Evolutionary conservation across 306 rosid genomes (phyloP).

Genomic region (Prosopis cineraria): DNA sequence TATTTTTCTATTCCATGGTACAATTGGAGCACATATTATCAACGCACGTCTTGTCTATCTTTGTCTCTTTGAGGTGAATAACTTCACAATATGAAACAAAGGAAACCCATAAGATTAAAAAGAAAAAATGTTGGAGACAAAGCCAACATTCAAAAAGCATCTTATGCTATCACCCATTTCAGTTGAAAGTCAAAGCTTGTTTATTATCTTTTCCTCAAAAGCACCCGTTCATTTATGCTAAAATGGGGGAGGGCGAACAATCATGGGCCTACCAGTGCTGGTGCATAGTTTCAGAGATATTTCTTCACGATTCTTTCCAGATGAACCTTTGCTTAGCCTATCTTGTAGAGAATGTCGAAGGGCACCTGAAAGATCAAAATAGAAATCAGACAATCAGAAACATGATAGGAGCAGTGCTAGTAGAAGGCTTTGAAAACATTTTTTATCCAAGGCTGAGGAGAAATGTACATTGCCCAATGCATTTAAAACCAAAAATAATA

Average conservation of each 20-base stretch:
- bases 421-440: not conserved
- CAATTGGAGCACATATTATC: not conserved
- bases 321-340: slow-evolving; percentile 78
- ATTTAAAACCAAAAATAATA: not conserved
- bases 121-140: not conserved
- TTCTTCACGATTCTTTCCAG: slow-evolving; percentile 79
- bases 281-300: slow-evolving; percentile 79
- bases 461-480: not conserved
- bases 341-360: slow-evolving; percentile 92
- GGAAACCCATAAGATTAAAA: not conserved
- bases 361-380: slow-evolving; percentile 56
- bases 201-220: not conserved
- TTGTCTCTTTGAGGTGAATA: not conserved
- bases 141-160: not conserved
- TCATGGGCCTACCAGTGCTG: slow-evolving; percentile 63
- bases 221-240: not conserved
- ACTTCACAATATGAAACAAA: not conserved
- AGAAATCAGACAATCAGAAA: slow-evolving; percentile 19
- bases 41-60: not conserved
- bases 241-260: slow-evolving; percentile 16
- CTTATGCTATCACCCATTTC: not conserved
- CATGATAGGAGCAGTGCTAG: slow-evolving; percentile 8
- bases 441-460: not conserved
- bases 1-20: not conserved
- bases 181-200: not conserved